Evolutionary conservation across 345 rosid genomes (phyloP).

Genomic region (Salix suchowensis): DNA sequence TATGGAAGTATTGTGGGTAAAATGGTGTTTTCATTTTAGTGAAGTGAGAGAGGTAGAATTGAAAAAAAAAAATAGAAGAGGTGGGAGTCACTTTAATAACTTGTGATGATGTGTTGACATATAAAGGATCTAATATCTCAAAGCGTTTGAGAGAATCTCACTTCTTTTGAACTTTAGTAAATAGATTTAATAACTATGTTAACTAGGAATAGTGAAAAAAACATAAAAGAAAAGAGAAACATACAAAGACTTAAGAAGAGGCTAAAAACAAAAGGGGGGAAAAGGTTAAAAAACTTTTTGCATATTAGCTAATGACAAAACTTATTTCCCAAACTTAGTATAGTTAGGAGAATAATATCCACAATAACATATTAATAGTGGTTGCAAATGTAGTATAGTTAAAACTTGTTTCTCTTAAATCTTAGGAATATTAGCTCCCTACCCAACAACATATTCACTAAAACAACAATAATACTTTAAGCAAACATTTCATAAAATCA

Average conservation of each 20-base stretch:
- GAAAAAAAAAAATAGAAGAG: slow-evolving; percentile 18
- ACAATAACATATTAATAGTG: no score
- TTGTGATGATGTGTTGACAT: slow-evolving; percentile 32
- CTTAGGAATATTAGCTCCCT: no score
- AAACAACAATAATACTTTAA: no score
- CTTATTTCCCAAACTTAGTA: no score
- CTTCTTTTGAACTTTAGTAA: slow-evolving; percentile 9
- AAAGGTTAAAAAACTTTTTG: no score
- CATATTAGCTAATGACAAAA: no score
- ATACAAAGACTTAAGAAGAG: not conserved
- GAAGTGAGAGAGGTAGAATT: slow-evolving; percentile 26
- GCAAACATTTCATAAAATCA: no score
- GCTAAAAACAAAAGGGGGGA: no score
- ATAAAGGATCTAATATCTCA: slow-evolving; percentile 21
- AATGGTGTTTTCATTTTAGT: slow-evolving; percentile 35
- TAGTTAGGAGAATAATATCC: no score
- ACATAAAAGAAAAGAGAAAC: not conserved
- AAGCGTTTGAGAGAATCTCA: slow-evolving; percentile 4
- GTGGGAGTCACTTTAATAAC: slow-evolving; percentile 39
- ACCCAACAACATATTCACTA: no score
- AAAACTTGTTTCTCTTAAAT: no score
- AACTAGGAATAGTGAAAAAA: slow-evolving; percentile 2
- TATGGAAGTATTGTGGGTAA: slow-evolving; percentile 14
- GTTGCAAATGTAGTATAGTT: no score
- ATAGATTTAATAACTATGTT: slow-evolving; percentile 3